phyloP scores from a whole-genome alignment of 2,329 filamentous ascomycete species.

The Colletotrichum limetticola region DNA sequence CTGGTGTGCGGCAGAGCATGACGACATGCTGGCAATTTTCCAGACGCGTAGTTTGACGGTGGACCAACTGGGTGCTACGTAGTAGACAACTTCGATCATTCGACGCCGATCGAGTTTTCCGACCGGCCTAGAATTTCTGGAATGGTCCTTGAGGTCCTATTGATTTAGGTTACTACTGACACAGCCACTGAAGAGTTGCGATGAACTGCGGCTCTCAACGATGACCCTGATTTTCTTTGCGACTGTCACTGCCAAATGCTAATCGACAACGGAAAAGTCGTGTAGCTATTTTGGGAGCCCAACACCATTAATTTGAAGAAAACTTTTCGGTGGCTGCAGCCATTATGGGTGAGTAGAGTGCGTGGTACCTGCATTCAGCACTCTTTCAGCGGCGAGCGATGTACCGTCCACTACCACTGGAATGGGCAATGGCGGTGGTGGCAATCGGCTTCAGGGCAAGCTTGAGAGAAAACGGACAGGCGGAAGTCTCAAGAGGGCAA shows the following conservation, averaged over 20 bases:
- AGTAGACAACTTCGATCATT: background rate
- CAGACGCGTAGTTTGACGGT: too few species aligned
- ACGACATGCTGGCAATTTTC: slow-evolving; percentile 3
- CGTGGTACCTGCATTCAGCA: slow-evolving; percentile 29
- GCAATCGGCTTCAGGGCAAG: slow-evolving; percentile 3
- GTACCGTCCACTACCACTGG: background rate
- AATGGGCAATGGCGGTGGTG: slow-evolving; percentile 5
- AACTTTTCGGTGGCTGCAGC: background rate
- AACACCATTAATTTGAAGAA: background rate
- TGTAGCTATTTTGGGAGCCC: slow-evolving; percentile 18
- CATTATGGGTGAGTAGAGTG: background rate
- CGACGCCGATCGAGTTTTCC: background rate
- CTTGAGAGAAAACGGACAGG: background rate
- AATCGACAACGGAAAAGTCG: too few species aligned
- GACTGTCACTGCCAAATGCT: background rate
- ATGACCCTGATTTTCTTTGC: background rate
- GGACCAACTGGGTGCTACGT: too few species aligned
- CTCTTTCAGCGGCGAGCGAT: background rate
- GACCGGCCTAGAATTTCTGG: background rate
- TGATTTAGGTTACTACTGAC: background rate
- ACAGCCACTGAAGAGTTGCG: slow-evolving; percentile 8
- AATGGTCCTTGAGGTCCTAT: too few species aligned
- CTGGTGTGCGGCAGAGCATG: background rate
- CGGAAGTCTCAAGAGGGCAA: slow-evolving; percentile 26
- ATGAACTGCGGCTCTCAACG: slow-evolving; percentile 3